Conservation (phyloP, 2,329 filamentous ascomycete genomes). For the Trichoderma sp. region DNA sequence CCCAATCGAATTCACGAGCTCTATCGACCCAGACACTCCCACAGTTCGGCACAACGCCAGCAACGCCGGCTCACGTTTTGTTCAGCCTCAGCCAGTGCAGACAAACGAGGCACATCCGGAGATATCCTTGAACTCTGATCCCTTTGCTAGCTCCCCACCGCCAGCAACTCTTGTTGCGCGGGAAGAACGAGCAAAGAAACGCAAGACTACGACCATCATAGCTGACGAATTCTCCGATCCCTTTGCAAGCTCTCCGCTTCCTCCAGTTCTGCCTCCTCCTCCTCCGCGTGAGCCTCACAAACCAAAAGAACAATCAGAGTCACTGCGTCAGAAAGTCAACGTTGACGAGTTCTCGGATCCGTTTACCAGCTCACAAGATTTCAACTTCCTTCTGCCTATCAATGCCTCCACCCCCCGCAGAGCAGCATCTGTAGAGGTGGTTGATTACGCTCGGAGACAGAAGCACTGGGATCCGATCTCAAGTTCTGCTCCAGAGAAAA, state of each 20-base stretch:
- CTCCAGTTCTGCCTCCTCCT: not conserved
- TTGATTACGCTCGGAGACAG: not conserved
- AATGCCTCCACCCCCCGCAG: not conserved
- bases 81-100: not conserved
- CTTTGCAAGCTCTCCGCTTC: slow-evolving; percentile 35
- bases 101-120: not conserved
- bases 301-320: not conserved
- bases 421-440: slow-evolving; percentile 2
- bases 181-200: not conserved
- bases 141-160: not conserved
- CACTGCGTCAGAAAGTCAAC: not conserved
- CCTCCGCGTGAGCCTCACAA: not conserved
- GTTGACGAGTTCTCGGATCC: slow-evolving; percentile 13
- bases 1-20: slow-evolving; percentile 39
- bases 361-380: slow-evolving; percentile 25
- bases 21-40: slow-evolving; percentile 25
- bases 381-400: not conserved
- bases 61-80: not conserved
- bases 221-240: slow-evolving; percentile 30
- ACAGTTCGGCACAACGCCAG: not conserved
- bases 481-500: slow-evolving; percentile 48
- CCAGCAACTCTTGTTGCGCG: not conserved
- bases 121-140: not conserved
- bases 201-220: not conserved
- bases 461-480: slow-evolving; percentile 47